Percentiles rank a stretch among this genome's conserved stretches.
Conservation (phyloP, 441 rosid species). For the Brassica hybrid region DNA sequence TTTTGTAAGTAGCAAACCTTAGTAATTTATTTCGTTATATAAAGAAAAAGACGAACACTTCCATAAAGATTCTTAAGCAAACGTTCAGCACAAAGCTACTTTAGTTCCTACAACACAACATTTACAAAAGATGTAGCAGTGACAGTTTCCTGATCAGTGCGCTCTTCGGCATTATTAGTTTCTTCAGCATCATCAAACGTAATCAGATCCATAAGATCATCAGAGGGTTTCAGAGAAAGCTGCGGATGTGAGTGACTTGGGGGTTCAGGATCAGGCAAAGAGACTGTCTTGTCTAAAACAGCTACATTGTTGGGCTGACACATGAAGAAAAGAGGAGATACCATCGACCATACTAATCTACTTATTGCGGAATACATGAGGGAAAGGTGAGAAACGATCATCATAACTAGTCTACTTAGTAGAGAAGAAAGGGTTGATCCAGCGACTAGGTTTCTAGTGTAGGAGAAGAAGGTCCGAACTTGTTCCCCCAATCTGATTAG, state of each 20-base stretch:
- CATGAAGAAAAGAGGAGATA: conserved; percentile 57
- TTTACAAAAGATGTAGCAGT: conserved; percentile 34
- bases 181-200: conserved; percentile 44
- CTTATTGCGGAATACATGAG: conserved; percentile 53
- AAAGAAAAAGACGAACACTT: conserved; percentile 12
- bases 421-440: conserved; percentile 43
- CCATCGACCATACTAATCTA: conserved; percentile 50
- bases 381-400: conserved; percentile 62
- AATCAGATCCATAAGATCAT: conserved; percentile 55
- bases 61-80: conserved; percentile 25
- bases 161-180: conserved; percentile 23
- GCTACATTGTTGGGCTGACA: conserved; percentile 46
- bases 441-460: conserved; percentile 63
- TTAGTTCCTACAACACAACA: conserved; percentile 19
- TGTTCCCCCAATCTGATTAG: conserved; percentile 61
- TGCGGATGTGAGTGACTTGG: conserved; percentile 31
- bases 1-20: neutral
- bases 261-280: conserved; percentile 36
- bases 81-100: conserved; percentile 3
- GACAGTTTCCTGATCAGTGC: conserved; percentile 7
- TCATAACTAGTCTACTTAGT: conserved; percentile 46
- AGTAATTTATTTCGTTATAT: neutral
- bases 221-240: conserved; percentile 30
- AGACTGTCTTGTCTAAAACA: conserved; percentile 41
- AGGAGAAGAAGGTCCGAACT: conserved; percentile 60